Evolutionary conservation across 139 green algal genomes (phyloP), one percentile per base, ranked within the genome.

Genomic region (Tetraselmis chui): DNA sequence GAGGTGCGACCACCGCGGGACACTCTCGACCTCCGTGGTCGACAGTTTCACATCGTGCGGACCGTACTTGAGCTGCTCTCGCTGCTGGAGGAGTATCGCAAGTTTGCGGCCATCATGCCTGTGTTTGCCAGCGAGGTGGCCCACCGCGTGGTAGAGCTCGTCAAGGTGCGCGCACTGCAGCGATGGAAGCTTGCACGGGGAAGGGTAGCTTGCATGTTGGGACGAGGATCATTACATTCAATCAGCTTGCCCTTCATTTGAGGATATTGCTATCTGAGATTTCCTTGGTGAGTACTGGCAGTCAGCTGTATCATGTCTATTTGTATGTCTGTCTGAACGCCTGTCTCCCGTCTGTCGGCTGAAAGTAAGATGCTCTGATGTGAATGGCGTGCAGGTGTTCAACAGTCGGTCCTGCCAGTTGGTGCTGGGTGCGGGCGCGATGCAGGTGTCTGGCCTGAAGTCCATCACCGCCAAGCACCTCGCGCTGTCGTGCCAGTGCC

Each of bases 381-480:
- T n/a, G n/a, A n/a, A n/a, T n/a, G n/a, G n/a, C n/a, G n/a, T n/a
- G 32, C 78, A 88, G 84, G 77, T 91, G 32, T 98, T 97, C 92
- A 98, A 98, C 88, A 87, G 79, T 0, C 88, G 92, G 80, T 93
- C 91, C 28, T 97, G 91, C 86, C 91, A 97, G 84, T 88, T 98
- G 77, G 93, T 98, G 76, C 89, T 98, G 30, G 95, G 95, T 0
- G 95, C 95, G 1, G 93, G 93, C 1, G 95, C 95, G n/a, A 97
- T 98, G 93, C 87, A 87, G 85, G 91, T 90, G 29, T 92, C 94
- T 23, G 94, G 95, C 27, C 91, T 98, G 31, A 93, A 93, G 82
- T 95, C 89, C 82, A 98, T 98, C 87, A 95, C 94, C 2, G 95
- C 95, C 59, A 98, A 98, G 90, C 95, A 98, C 87, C 86, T 97